Evolutionary conservation across 768 basidiomycete species (phyloP), one percentile per base, ranked within the genome.

Genomic region (Lactarius vividus): DNA sequence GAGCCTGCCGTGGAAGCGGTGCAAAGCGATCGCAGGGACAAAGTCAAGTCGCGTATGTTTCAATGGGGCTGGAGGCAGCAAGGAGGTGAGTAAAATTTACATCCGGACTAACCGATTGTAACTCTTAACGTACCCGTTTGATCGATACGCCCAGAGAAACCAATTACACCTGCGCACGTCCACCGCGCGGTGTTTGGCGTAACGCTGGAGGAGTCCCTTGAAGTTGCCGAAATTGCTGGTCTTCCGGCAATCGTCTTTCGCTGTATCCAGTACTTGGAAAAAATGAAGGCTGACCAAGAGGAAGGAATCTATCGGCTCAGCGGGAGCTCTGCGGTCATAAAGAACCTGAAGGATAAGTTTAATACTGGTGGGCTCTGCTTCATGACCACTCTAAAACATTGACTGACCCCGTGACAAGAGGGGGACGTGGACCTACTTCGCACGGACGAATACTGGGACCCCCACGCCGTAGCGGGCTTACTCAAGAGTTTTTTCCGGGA

Each of bases 281-380:
- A 86, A 23, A 96, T 96, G 80, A 85, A 92, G 75, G 96, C 97
- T 26, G 93, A 98, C 67, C 87, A 92, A 70, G 97, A 99, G 73
- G 97, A 99, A 77, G 97, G 97, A 39, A 96, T 99, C 66, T 99
- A 98, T 78, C 88, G 97, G 65, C 79, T 99, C 66, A 95, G 91
- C 73, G 96, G 96, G 28, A 95, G 93, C 75, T 92, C 94, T 69
- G 91, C 94, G 39, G 94, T 96, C 64, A 95, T 98, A 80, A 97
- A 97, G 79, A 85, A 81, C 59, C 80, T 99, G 53, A 94, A 90
- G 73, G 97, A 98, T 74, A 85, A 88, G 66, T 99, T 98, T 79
- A 98, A 99, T 74, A 75, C 80, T 67, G 94, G 94, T 94, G 71
- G 68, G 87, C 59, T 53, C 49, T 42, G 35, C 53, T 40, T 61